phyloP scores from a whole-genome alignment of 2,329 filamentous ascomycete species.

The Epichloe sylvatica region DNA sequence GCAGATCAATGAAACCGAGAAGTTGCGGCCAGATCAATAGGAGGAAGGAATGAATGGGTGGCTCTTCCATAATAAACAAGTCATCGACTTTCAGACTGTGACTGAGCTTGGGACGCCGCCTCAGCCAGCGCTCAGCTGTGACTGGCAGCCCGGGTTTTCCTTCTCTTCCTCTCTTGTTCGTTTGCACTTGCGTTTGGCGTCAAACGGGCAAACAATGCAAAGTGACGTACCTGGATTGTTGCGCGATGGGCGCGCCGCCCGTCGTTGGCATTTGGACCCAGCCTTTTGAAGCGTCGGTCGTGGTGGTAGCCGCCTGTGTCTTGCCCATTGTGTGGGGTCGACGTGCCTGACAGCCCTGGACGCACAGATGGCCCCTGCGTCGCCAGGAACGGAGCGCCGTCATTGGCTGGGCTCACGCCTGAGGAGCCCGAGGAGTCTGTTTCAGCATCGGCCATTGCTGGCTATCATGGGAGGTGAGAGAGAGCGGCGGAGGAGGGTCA shows the following conservation, averaged over 20 bases:
- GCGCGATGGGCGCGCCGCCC: neutral
- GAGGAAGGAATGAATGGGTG: slow-evolving; percentile 5
- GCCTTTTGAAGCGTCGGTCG: neutral
- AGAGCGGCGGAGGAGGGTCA: neutral
- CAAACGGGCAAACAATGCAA: neutral
- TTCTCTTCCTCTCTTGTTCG: too few relatives aligned
- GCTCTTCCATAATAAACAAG: neutral
- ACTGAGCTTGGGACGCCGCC: neutral
- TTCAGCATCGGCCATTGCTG: slow-evolving; percentile 2
- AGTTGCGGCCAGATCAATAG: neutral
- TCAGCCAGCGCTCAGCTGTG: neutral
- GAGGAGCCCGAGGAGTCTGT: neutral
- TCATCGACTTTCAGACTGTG: neutral
- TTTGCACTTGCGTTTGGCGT: neutral
- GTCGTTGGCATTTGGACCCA: slow-evolving; percentile 1
- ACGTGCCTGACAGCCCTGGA: neutral
- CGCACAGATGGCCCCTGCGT: neutral
- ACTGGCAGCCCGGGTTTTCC: too few relatives aligned
- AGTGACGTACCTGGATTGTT: slow-evolving; percentile 2
- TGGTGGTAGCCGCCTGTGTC: slow-evolving; percentile 1
- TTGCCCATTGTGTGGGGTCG: neutral
- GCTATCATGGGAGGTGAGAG: neutral
- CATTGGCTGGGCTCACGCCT: slow-evolving; percentile 4
- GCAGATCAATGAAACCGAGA: neutral
- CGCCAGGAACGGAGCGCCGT: slow-evolving; percentile 1